phyloP scores from a whole-genome alignment of 257 asterid genomes.

The Agastache rugosa region DNA sequence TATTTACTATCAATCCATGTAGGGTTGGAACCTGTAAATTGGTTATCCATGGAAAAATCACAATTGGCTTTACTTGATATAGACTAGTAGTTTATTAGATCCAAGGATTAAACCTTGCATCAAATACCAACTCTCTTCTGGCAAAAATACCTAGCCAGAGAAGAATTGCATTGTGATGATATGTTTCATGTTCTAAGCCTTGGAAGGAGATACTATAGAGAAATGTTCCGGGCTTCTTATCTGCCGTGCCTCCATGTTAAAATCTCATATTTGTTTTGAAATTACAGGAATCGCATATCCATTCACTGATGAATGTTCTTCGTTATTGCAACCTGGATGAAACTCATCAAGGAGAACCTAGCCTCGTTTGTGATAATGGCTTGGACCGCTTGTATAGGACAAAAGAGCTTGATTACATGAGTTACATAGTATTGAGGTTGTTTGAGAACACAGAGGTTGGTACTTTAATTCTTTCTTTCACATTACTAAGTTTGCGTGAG shows the following conservation, averaged over 20 bases:
- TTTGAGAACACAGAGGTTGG: slow-evolving; percentile 95
- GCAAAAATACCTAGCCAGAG: background rate
- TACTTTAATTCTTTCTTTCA: slow-evolving; percentile 13
- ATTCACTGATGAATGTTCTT: slow-evolving; percentile 96
- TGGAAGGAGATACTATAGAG: background rate
- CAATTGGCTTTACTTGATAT: background rate
- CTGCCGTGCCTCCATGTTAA: slow-evolving; percentile 23
- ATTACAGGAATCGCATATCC: slow-evolving; percentile 95
- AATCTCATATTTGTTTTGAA: slow-evolving; percentile 28
- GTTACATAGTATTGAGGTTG: slow-evolving; percentile 91
- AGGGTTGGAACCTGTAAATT: background rate
- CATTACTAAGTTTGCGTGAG: background rate
- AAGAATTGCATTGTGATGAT: background rate
- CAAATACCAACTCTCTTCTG: background rate
- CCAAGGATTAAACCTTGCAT: background rate
- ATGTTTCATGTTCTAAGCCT: slow-evolving; percentile 7
- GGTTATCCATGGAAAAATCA: slow-evolving; percentile 2
- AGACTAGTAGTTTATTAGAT: background rate
- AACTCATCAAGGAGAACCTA: slow-evolving; percentile 84
- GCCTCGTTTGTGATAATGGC: slow-evolving; percentile 88
- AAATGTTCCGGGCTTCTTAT: background rate
- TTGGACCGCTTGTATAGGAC: slow-evolving; percentile 85
- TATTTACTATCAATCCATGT: slow-evolving; percentile 1
- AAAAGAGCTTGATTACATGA: slow-evolving; percentile 98
- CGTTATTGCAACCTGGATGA: slow-evolving; percentile 98